These are phyloP conservation scores for Kregervanrija delftensis DNA, from an alignment of 805 yeast genomes.

Conservation along the genomic window DNA sequence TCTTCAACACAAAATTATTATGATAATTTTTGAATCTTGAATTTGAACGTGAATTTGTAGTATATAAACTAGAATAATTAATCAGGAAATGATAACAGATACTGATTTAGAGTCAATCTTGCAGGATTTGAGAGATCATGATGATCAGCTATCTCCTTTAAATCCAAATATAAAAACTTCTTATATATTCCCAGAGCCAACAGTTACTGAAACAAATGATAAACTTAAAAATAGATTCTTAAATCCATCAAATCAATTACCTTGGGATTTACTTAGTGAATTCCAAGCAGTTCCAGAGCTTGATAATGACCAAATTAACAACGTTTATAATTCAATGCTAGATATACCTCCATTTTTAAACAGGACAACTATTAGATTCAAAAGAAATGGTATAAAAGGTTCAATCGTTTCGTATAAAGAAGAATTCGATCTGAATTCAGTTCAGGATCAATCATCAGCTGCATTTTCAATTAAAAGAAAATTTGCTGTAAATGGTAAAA, in stretches of 20 bases:
- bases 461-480: conserved; percentile 70
- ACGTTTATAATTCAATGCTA: conserved; percentile 43
- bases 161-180: conserved; percentile 14
- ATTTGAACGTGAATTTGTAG: too few relatives aligned
- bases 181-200: conserved; percentile 3
- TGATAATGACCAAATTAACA: conserved; percentile 14
- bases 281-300: conserved; percentile 51
- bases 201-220: conserved; percentile 10
- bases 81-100: not conserved
- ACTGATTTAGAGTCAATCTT: conserved; percentile 9
- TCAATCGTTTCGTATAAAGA: conserved; percentile 57
- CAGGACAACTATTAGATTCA: conserved; percentile 60
- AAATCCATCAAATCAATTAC: conserved; percentile 54
- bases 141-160: conserved; percentile 8
- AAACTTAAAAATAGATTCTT: conserved; percentile 39
- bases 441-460: conserved; percentile 40
- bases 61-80: too few relatives aligned
- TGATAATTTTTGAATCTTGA: too few relatives aligned
- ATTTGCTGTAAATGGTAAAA: conserved; percentile 52
- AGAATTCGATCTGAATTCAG: conserved; percentile 37
- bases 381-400: conserved; percentile 73
- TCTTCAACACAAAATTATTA: not conserved
- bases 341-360: conserved; percentile 53
- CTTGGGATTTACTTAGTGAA: conserved; percentile 65
- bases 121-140: not conserved